These are phyloP conservation scores for Fusarium humuli DNA, from an alignment of 2,329 filamentous ascomycete species.

Conservation along the genomic window DNA sequence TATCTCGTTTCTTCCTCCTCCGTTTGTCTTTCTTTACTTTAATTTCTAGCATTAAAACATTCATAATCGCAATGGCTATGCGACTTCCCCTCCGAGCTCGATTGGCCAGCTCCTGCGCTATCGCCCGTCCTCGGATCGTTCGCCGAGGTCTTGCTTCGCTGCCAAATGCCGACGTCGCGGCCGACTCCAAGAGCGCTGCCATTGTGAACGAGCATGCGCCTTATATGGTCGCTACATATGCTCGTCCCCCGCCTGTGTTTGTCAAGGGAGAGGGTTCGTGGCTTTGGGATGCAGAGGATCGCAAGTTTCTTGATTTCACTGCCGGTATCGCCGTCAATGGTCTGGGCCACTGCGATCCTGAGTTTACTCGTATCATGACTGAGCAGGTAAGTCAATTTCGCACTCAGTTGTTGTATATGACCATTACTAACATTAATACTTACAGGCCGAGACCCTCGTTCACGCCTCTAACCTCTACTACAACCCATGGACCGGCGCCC, in stretches of 20 bases:
- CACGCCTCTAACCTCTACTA: conserved; percentile 98
- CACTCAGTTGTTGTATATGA: too few relatives aligned
- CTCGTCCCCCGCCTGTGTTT: conserved; percentile 90
- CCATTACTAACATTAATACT: background rate
- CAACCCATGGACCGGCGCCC: conserved; percentile 92
- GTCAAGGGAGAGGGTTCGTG: conserved; percentile 87
- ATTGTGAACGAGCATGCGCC: conserved; percentile 81
- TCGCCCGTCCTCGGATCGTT: conserved; percentile 45
- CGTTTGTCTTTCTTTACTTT: background rate
- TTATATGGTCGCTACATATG: conserved; percentile 97
- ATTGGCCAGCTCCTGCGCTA: conserved; percentile 47
- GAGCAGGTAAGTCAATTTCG: conserved; percentile 70
- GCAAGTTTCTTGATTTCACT: conserved; percentile 93
- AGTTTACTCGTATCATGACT: conserved; percentile 78
- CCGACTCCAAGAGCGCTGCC: conserved; percentile 78
- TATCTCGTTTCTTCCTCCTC: background rate
- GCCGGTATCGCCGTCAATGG: conserved; percentile 96
- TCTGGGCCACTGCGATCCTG: conserved; percentile 88
- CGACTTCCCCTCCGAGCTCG: conserved; percentile 55
- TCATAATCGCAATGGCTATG: conserved; percentile 53
- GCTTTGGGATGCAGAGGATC: conserved; percentile 89
- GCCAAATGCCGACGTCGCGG: conserved; percentile 77
- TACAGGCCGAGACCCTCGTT: conserved; percentile 77
- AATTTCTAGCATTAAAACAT: background rate
- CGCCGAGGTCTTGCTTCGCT: conserved; percentile 52